Percentiles rank a stretch among this genome's conserved stretches.
Conservation (phyloP, 2,329 filamentous ascomycete species). For the Graphilbum fragrans region DNA sequence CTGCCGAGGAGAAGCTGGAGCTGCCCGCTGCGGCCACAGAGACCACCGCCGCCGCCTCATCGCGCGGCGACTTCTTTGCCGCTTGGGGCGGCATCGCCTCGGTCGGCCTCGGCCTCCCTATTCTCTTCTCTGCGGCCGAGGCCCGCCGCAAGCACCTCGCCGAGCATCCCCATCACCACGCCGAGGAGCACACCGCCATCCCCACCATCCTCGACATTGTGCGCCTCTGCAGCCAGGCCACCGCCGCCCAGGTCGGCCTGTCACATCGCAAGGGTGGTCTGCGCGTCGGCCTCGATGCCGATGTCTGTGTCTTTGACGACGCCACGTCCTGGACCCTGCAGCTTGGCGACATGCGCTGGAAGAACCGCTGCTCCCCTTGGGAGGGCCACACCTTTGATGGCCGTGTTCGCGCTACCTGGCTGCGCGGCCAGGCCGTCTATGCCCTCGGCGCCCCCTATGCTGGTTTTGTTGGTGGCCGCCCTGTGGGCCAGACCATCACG, state of each 20-base stretch:
- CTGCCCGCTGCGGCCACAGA: neutral
- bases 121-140: conserved; percentile 69
- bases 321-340: conserved; percentile 62
- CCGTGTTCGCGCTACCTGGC: conserved; percentile 74
- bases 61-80: conserved; percentile 74
- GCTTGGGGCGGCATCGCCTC: conserved; percentile 96
- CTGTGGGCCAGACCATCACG: conserved; percentile 40
- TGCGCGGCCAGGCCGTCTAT: conserved; percentile 67
- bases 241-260: conserved; percentile 78
- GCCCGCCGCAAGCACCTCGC: conserved; percentile 21
- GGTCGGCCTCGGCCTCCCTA: conserved; percentile 83
- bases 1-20: conserved; percentile 16
- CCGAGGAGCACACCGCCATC: conserved; percentile 16
- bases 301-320: conserved; percentile 88
- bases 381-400: conserved; percentile 69
- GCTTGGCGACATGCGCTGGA: conserved; percentile 77
- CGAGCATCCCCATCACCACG: neutral
- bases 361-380: conserved; percentile 86
- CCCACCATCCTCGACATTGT: conserved; percentile 66
- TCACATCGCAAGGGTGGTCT: conserved; percentile 72
- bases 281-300: conserved; percentile 71
- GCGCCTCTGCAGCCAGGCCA: conserved; percentile 74
- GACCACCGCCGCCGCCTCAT: conserved; percentile 3
- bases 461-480: conserved; percentile 36
- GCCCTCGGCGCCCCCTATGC: conserved; percentile 41